Evolutionary conservation across 176 grass and related monocot species (phyloP), one percentile per base, ranked within the genome.

Genomic region (Zizania latifolia): DNA sequence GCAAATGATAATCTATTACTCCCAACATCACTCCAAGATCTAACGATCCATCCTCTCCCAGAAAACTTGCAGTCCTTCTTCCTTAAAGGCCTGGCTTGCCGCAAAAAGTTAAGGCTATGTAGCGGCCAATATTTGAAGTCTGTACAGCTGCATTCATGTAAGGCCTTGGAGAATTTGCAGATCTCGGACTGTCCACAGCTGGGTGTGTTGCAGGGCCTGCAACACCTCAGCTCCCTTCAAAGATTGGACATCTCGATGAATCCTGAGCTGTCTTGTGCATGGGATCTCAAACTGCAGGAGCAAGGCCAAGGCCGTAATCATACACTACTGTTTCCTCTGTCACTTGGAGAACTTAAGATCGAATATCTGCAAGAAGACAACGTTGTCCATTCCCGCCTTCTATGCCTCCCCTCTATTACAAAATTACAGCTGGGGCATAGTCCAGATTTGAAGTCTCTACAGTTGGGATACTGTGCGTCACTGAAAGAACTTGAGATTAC

Each of bases 71-170:
- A 75, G 9, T 26, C 10, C 26, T 21, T 24, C 54, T 59, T 43
- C 17, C 55, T 17, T 12, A 30, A 27, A 4, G 17, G 38, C 17
- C 7, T 43, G 8, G 7, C 35, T 23, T 14, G 1, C 40, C 62
- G 58, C 3, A 58, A 14, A 23, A 60, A 0, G 17, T 1, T 59
- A n/a, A 0, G 0, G 2, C 1, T 74, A 3, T 0, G 0, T 0
- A 0, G 0, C 0, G 0, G 14, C 56, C 55, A 26, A 46, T 8
- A 1, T 15, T 59, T 71, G 54, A 0, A 59, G 10, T 45, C 38
- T 50, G n/a, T 71, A 62, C 39, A 26, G 8, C 21, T 81, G 28
- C 14, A 8, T 26, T 37, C 30, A 14, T 81, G 78, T n/a, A 81
- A 13, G 11, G 8, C 24, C 7, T 14, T 80, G 38, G 38, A 80